Conservation (phyloP, 1,139 yeast genomes). For the Sugiyamaella sp. region DNA sequence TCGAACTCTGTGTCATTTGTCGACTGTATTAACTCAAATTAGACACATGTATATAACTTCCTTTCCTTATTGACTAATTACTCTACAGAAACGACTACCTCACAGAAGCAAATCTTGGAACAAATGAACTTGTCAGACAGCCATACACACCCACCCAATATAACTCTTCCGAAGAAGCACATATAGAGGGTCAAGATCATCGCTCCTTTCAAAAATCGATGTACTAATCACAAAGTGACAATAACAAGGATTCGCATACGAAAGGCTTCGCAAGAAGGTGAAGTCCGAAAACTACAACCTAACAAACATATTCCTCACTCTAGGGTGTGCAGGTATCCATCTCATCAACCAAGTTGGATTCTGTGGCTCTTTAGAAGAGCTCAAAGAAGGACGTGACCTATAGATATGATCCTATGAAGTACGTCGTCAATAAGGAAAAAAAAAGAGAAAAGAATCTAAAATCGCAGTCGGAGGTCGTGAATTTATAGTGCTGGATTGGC, state of each 20-base stretch:
- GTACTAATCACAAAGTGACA: slow-evolving; percentile 66
- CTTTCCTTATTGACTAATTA: no score
- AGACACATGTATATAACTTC: no score
- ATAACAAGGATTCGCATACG: slow-evolving; percentile 29
- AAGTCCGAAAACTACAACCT: slow-evolving; percentile 29
- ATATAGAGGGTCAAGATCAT: slow-evolving; percentile 96
- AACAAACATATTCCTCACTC: slow-evolving; percentile 61
- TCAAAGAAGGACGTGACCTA: slow-evolving; percentile 91
- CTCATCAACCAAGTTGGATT: slow-evolving; percentile 99
- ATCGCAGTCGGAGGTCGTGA: slow-evolving; percentile 7
- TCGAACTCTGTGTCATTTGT: no score
- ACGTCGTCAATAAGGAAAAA: slow-evolving; percentile 60
- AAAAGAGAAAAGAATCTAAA: slow-evolving; percentile 21
- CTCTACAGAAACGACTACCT: neutral
- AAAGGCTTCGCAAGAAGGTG: slow-evolving; percentile 33
- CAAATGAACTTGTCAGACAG: slow-evolving; percentile 90
- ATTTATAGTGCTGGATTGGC: neutral
- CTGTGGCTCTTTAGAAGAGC: slow-evolving; percentile 99
- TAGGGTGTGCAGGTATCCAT: slow-evolving; percentile 95
- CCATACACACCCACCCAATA: slow-evolving; percentile 96
- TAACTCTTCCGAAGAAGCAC: slow-evolving; percentile 89
- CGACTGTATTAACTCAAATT: no score
- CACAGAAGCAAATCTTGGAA: slow-evolving; percentile 2
- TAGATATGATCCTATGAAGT: slow-evolving; percentile 99
- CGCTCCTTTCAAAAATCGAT: slow-evolving; percentile 63